Percentiles rank a stretch among this genome's conserved stretches.
Conservation (phyloP, 2,329 filamentous ascomycete genomes). For the Lithohypha guttulata region DNA sequence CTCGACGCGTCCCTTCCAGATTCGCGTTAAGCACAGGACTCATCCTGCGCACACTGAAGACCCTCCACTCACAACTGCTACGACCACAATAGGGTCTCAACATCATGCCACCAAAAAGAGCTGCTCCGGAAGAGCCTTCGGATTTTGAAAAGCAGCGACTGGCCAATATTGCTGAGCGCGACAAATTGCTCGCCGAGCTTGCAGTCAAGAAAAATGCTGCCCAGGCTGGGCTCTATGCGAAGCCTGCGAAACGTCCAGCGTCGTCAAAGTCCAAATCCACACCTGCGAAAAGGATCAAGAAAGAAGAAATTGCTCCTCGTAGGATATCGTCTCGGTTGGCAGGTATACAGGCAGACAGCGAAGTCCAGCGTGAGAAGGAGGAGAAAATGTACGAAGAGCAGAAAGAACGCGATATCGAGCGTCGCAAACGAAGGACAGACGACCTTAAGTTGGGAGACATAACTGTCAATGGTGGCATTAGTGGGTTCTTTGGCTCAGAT, state of each 20-base stretch:
- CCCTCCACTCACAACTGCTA: no score
- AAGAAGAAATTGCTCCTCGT: slow-evolving; percentile 46
- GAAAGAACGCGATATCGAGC: slow-evolving; percentile 48
- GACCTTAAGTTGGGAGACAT: slow-evolving; percentile 66
- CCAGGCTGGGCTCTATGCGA: slow-evolving; percentile 55
- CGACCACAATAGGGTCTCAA: no score
- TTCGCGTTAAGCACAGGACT: no score
- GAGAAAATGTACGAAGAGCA: slow-evolving; percentile 51
- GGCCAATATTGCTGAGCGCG: slow-evolving; percentile 78
- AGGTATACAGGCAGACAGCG: slow-evolving; percentile 55
- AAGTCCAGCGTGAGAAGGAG: slow-evolving; percentile 57
- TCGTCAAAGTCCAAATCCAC: slow-evolving; percentile 37
- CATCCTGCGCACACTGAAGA: no score
- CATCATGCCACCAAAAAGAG: slow-evolving; percentile 6
- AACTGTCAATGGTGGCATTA: slow-evolving; percentile 63
- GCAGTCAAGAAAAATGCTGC: slow-evolving; percentile 49
- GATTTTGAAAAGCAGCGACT: slow-evolving; percentile 77
- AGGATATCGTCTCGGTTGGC: slow-evolving; percentile 52
- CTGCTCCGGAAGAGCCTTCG: slow-evolving; percentile 45
- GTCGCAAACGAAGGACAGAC: slow-evolving; percentile 54
- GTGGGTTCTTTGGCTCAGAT: slow-evolving; percentile 52
- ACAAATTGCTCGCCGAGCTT: slow-evolving; percentile 69
- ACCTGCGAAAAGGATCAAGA: slow-evolving; percentile 46
- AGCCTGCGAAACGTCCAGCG: slow-evolving; percentile 33
- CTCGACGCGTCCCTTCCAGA: no score